Evolutionary conservation across 2,329 filamentous ascomycete genomes (phyloP).

Genomic region (Scytalidium sp.): DNA sequence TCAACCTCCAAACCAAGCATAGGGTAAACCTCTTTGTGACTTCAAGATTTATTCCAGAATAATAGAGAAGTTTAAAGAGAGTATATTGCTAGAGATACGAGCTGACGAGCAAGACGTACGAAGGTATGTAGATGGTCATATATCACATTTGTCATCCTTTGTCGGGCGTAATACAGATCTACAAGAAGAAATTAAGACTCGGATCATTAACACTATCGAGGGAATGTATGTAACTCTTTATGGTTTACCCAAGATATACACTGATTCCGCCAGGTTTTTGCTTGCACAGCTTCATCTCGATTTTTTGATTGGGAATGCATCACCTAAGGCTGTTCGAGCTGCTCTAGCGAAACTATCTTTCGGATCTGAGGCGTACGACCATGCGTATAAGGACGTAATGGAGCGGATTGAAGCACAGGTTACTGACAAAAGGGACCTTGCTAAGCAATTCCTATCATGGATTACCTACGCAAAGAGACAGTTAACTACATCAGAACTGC

Average conservation of each 20-base stretch:
- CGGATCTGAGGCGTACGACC: not conserved
- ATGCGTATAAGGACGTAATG: constrained; percentile 37
- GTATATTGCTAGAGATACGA: not conserved
- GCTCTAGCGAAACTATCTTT: constrained; percentile 31
- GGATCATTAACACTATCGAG: constrained; percentile 18
- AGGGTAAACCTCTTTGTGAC: constrained; percentile 26
- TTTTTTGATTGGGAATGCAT: constrained; percentile 27
- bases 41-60: constrained; percentile 24
- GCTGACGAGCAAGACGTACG: constrained; percentile 23
- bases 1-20: constrained; percentile 12
- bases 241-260: not conserved
- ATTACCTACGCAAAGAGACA: constrained; percentile 20
- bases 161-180: constrained; percentile 14
- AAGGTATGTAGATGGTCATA: constrained; percentile 21
- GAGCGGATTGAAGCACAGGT: constrained; percentile 38
- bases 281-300: constrained; percentile 24
- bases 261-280: constrained; percentile 8
- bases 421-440: constrained; percentile 27
- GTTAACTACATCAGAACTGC: constrained; percentile 32
- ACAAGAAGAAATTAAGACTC: constrained; percentile 17
- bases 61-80: constrained; percentile 10
- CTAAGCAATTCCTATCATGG: constrained; percentile 22
- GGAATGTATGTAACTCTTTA: constrained; percentile 26
- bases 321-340: constrained; percentile 27
- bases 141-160: constrained; percentile 15